Conservation (phyloP, 768 basidiomycete species). For the Mycena rosella region DNA sequence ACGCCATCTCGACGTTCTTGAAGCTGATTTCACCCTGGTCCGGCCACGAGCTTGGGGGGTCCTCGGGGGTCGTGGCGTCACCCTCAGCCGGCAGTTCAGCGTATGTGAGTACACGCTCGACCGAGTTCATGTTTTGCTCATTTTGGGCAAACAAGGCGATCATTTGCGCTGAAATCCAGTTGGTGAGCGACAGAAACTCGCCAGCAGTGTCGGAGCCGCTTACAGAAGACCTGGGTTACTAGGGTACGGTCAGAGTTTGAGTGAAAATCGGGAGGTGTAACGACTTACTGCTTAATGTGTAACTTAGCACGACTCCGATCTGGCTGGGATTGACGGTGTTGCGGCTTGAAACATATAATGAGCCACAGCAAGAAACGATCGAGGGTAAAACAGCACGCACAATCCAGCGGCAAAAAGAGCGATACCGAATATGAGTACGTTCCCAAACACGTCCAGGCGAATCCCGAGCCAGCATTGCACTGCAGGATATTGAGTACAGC, state of each 20-base stretch:
- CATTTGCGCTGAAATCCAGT: conserved; percentile 59
- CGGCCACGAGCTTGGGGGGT: conserved; percentile 65
- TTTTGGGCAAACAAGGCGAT: conserved; percentile 69
- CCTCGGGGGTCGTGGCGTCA: conserved; percentile 53
- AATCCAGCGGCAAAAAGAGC: conserved; percentile 77
- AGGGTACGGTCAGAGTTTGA: conserved; percentile 1
- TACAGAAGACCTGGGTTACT: conserved; percentile 70
- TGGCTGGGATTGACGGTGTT: conserved; percentile 56
- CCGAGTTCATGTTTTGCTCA: conserved; percentile 81
- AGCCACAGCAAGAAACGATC: not conserved
- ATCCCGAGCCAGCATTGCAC: conserved; percentile 77
- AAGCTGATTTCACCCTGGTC: conserved; percentile 67
- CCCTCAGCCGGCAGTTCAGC: conserved; percentile 72
- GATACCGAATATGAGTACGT: conserved; percentile 77
- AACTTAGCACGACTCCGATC: conserved; percentile 72
- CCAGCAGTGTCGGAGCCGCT: conserved; percentile 35
- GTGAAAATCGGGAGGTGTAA: not conserved
- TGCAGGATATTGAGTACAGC: not conserved
- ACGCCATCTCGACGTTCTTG: conserved; percentile 66
- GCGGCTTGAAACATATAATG: conserved; percentile 31
- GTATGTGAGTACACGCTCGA: conserved; percentile 80
- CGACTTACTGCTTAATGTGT: conserved; percentile 64
- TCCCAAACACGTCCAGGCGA: conserved; percentile 75
- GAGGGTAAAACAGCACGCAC: conserved; percentile 11
- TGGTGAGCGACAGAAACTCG: conserved; percentile 7